Evolutionary conservation across 192 early-diverging fungal genomes (phyloP), one percentile per base, ranked within the genome.

Genomic region (Mortierella antarctica): DNA sequence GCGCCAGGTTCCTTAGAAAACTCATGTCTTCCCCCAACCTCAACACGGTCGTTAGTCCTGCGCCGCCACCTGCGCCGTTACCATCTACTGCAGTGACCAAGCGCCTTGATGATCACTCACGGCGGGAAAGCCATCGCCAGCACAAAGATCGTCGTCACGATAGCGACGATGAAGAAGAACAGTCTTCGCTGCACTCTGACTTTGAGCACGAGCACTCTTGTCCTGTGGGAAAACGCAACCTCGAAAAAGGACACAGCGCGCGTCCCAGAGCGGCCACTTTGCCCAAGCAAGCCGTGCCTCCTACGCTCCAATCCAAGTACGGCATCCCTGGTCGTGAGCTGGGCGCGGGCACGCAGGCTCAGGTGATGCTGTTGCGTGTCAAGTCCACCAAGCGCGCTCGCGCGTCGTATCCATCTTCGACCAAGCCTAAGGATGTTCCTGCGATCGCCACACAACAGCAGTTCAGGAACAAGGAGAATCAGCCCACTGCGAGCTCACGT

Each of bases 291-390:
- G 54, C 61, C 5, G 17, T 57, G 15, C 67, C 62, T 1, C 75
- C 75, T 2, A 78, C 75, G 0, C 42, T 78, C 10, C 75, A 78
- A 45, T 78, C 75, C 51, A 78, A 78, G 58, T 78, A 78, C 61
- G 75, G 75, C 46, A 45, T 71, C 14, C 75, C 75, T 18, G 62
- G 67, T 31, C 67, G 68, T 4, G 75, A 78, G 31, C 45, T 78
- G 4, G 75, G 75, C 1, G 75, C 75, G 12, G 75, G 75, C 4
- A 78, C 75, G 1, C 75, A 78, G 51, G 75, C 75, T 1, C 75
- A 78, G 41, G 75, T 78, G 2, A 78, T 78, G 75, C 56, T 78
- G 7, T 31, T 78, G 55, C 55, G 75, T 10, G 75, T 71, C 18
- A 65, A 49, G 44, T 78, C 75, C 4, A 41, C 75, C 21, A 78